phyloP scores from a whole-genome alignment of 192 early-diverging fungal species.

The Backusella parvicylindrica region DNA sequence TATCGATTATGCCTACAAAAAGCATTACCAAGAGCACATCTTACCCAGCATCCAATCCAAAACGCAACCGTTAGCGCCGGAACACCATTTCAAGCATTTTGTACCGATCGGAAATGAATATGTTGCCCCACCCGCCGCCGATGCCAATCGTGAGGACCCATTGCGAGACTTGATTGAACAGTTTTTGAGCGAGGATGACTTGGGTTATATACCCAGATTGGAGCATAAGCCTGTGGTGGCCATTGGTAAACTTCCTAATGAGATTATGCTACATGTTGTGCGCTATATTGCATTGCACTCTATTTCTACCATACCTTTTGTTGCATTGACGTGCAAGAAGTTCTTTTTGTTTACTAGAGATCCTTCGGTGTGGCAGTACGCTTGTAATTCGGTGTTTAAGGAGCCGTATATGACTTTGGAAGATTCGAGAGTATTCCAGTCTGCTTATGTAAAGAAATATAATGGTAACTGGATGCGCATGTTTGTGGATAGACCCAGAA shows the following conservation, averaged over 20 bases:
- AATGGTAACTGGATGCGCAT: slow-evolving; percentile 36
- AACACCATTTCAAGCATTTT: neutral
- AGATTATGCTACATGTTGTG: slow-evolving; percentile 30
- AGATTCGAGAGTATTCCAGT: slow-evolving; percentile 11
- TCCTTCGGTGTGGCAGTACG: slow-evolving; percentile 31
- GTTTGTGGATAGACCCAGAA: slow-evolving; percentile 44
- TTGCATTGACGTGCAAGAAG: slow-evolving; percentile 36
- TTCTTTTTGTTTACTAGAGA: slow-evolving; percentile 34
- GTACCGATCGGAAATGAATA: slow-evolving; percentile 10
- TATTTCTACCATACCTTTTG: slow-evolving; percentile 22
- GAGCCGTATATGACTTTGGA: slow-evolving; percentile 9
- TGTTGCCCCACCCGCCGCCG: neutral
- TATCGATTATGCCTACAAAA: slow-evolving; percentile 29
- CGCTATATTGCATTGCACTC: slow-evolving; percentile 17
- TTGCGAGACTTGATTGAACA: neutral
- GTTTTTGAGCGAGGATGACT: neutral
- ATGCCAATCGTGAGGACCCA: neutral
- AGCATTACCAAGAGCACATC: slow-evolving; percentile 16
- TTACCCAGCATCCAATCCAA: neutral
- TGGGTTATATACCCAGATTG: slow-evolving; percentile 17
- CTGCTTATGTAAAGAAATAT: slow-evolving; percentile 18
- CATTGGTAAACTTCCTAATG: slow-evolving; percentile 37
- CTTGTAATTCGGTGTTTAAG: slow-evolving; percentile 29
- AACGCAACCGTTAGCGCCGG: neutral
- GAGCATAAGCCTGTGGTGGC: slow-evolving; percentile 24